Base-by-base conservation (phyloP, 345 rosid genomes). In the Tarenaya hassleriana region DNA sequence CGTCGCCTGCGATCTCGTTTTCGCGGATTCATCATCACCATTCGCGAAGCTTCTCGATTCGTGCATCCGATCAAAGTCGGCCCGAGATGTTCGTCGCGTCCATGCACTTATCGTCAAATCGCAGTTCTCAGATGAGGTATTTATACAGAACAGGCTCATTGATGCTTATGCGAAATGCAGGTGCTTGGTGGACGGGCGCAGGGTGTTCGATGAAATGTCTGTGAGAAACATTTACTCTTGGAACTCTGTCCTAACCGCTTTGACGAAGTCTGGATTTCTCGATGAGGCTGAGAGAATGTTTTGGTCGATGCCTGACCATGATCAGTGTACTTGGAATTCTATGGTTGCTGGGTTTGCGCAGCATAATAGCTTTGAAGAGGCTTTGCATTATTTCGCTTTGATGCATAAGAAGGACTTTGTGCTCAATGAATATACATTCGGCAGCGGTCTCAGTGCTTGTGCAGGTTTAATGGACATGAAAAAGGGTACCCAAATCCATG, bases 281-380 rank as follows among this genome's bases (percentile, higher is more conserved):
- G 67, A 82, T 52, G 91, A 86, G 63, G 96, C 83, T 29, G 68
- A 43, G 2, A 35, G 32, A 42, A 4, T 74, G 8, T 86, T 90
- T 7, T 10, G 41, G 31, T 75, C 69, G 3, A 80, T 84, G 81
- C 79, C 75, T 1, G 67, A 75, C 41, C 81, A 67, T 0, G 96
- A 90, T 35, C 86, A 78, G 66, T 86, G 94, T 74, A 74, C 97
- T 0, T 82, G 96, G 96, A 90, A 82, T 49, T 75, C 80, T 1
- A 74, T 90, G 77, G 61, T 90, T 6, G 74, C 94, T 0, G 95
- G 92, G 12, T 86, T 77, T 60, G 82, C 84, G 0, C 85, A 81
- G 45, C 85, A 73, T 40, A 84, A 80, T 55, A 69, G 64, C 38
- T 77, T 82, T 29, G 66, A 63, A 17, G 82, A 80, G 51, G 96